Conservation (phyloP, 768 basidiomycete species). For the Zangia roseola region DNA sequence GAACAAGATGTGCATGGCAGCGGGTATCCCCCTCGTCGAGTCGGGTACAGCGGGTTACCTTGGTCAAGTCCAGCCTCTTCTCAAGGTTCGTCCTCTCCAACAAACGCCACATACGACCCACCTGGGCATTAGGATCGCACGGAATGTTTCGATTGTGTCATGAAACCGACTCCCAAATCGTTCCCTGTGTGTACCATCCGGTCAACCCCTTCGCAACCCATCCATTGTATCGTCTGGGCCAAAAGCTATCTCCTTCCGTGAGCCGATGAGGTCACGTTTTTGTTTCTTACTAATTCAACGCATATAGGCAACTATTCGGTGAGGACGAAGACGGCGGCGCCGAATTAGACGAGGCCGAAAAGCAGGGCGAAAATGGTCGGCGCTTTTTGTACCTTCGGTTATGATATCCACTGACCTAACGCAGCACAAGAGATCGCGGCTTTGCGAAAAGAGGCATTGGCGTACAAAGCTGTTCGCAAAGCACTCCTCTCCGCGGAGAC, state of each 20-base stretch:
- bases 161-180: constrained; percentile 89
- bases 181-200: constrained; percentile 98
- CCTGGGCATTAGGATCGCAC: constrained; percentile 61
- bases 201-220: constrained; percentile 93
- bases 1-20: constrained; percentile 97
- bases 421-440: constrained; percentile 88
- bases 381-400: not conserved
- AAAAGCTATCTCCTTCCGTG: constrained; percentile 95
- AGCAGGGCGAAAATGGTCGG: constrained; percentile 89
- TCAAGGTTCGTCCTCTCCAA: constrained; percentile 56
- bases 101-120: not conserved
- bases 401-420: not conserved
- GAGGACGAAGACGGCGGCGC: constrained; percentile 80
- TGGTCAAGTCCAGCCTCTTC: constrained; percentile 92
- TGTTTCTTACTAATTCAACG: not conserved
- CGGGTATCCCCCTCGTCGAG: constrained; percentile 86
- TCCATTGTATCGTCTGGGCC: constrained; percentile 99
- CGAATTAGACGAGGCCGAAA: constrained; percentile 90
- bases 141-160: constrained; percentile 96
- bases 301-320: constrained; percentile 83
- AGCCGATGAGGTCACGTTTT: constrained; percentile 24
- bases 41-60: constrained; percentile 96
- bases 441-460: constrained; percentile 83
- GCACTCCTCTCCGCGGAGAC: constrained; percentile 51
- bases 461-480: constrained; percentile 78